phyloP scores from a whole-genome alignment of 768 basidiomycete genomes.

The Boletus rubescentipes region DNA sequence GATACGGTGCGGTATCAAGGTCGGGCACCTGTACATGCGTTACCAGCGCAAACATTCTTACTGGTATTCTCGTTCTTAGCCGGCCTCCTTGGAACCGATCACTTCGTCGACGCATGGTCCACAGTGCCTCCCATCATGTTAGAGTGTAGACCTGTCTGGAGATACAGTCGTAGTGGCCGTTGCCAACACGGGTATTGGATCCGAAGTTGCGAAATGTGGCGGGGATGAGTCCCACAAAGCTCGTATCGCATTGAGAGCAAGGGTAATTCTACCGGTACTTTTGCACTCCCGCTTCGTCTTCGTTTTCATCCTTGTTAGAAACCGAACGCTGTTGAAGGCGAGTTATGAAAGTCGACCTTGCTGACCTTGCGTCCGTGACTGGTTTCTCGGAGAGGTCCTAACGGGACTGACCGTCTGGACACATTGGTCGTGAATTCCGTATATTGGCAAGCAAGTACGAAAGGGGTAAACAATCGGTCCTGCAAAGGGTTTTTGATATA shows the following conservation, averaged over 20 bases:
- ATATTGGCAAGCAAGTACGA: constrained; percentile 14
- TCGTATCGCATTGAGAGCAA: constrained; percentile 30
- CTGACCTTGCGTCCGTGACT: constrained; percentile 15
- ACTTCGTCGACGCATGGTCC: constrained; percentile 21
- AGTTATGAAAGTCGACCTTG: constrained; percentile 9
- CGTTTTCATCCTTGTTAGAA: constrained; percentile 9
- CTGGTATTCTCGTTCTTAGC: too few relatives aligned
- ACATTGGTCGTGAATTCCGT: constrained; percentile 46
- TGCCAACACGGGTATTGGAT: constrained; percentile 34
- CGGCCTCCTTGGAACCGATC: too few relatives aligned
- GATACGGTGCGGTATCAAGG: too few relatives aligned
- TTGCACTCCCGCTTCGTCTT: constrained; percentile 9
- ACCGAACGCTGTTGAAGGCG: constrained; percentile 28
- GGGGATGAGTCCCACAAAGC: constrained; percentile 28
- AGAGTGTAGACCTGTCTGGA: constrained; percentile 26
- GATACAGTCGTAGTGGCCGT: constrained; percentile 34
- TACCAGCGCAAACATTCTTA: too few relatives aligned
- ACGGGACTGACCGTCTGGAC: constrained; percentile 12
- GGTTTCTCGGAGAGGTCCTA: constrained; percentile 10
- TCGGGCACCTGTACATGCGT: too few relatives aligned
- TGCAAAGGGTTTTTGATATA: too few relatives aligned
- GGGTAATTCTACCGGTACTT: constrained; percentile 19
- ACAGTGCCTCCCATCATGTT: constrained; percentile 13
- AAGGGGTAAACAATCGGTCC: too few relatives aligned
- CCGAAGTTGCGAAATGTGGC: constrained; percentile 33